A percentile compares a stretch with the other conserved stretches of the same genome.
Evolutionary conservation across 2,329 filamentous ascomycete genomes (phyloP).

Genomic region (Aureobasidium sp.): DNA sequence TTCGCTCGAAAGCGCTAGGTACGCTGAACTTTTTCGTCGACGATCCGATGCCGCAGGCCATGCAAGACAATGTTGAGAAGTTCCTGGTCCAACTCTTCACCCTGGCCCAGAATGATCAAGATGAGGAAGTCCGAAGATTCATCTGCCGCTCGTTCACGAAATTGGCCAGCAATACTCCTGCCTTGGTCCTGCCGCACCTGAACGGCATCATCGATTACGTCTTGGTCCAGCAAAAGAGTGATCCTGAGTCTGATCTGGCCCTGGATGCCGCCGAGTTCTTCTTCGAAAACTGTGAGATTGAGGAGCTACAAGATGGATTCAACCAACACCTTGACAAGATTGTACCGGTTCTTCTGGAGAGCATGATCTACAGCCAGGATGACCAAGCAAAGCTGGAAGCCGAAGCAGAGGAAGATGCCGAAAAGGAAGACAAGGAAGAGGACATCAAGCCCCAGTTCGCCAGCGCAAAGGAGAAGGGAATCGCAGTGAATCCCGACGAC

Average conservation of each 20-base stretch:
- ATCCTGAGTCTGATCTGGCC: slow-evolving; percentile 78
- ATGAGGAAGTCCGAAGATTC: slow-evolving; percentile 77
- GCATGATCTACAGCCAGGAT: slow-evolving; percentile 94
- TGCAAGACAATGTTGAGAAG: slow-evolving; percentile 71
- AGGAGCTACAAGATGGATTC: slow-evolving; percentile 67
- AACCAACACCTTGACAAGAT: slow-evolving; percentile 75
- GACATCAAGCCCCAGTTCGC: slow-evolving; percentile 93
- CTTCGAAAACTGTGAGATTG: slow-evolving; percentile 86
- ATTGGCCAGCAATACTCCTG: slow-evolving; percentile 81
- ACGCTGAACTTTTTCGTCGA: slow-evolving; percentile 90
- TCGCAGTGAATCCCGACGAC: slow-evolving; percentile 31
- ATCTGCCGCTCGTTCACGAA: slow-evolving; percentile 92
- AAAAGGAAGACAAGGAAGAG: slow-evolving; percentile 80
- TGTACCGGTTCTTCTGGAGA: slow-evolving; percentile 81
- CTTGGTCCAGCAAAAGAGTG: slow-evolving; percentile 74
- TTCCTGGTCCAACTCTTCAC: slow-evolving; percentile 78
- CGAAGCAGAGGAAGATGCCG: slow-evolving; percentile 73
- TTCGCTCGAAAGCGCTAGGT: slow-evolving; percentile 71
- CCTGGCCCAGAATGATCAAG: slow-evolving; percentile 63
- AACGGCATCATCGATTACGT: slow-evolving; percentile 87
- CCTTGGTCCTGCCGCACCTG: slow-evolving; percentile 86
- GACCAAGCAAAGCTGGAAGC: slow-evolving; percentile 80
- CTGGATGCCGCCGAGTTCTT: slow-evolving; percentile 97
- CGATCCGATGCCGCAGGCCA: slow-evolving; percentile 62
- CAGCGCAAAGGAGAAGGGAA: slow-evolving; percentile 40